Evolutionary conservation across 441 rosid genomes (phyloP).

Genomic region (Monsonia emarginata): DNA sequence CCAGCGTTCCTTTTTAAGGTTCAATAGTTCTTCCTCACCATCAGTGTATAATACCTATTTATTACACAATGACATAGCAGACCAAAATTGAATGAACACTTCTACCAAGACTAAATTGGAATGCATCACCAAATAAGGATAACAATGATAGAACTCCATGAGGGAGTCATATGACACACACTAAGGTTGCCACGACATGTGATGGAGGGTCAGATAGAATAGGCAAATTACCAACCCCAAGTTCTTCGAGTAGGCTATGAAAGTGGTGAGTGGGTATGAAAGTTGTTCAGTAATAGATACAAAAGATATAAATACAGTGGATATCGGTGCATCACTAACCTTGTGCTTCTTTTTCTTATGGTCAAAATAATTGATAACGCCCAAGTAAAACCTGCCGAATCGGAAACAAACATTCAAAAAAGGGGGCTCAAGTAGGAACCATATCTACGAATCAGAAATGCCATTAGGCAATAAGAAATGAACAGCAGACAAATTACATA

Average conservation of each 20-base stretch:
- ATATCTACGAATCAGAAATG: too few relatives aligned
- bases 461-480: too few relatives aligned
- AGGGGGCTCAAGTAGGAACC: too few relatives aligned
- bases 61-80: constrained; percentile 13
- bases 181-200: background rate
- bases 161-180: background rate
- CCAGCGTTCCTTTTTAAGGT: constrained; percentile 43
- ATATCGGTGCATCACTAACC: constrained; percentile 30
- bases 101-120: constrained; percentile 4
- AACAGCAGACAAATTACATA: constrained; percentile 6
- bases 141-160: background rate
- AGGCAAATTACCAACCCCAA: background rate
- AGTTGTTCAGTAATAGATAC: background rate
- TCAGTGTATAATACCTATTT: constrained; percentile 51
- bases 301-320: background rate
- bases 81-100: background rate
- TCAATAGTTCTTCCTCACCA: constrained; percentile 50
- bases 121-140: background rate
- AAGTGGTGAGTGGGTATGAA: too few relatives aligned
- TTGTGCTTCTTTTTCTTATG: constrained; percentile 35
- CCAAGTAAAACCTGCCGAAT: constrained; percentile 56
- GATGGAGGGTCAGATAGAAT: background rate
- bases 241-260: background rate
- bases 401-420: background rate
- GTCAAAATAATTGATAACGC: constrained; percentile 37